Evolutionary conservation across 202 grass and related monocot genomes (phyloP).

Genomic region (Panicum virgatum): DNA sequence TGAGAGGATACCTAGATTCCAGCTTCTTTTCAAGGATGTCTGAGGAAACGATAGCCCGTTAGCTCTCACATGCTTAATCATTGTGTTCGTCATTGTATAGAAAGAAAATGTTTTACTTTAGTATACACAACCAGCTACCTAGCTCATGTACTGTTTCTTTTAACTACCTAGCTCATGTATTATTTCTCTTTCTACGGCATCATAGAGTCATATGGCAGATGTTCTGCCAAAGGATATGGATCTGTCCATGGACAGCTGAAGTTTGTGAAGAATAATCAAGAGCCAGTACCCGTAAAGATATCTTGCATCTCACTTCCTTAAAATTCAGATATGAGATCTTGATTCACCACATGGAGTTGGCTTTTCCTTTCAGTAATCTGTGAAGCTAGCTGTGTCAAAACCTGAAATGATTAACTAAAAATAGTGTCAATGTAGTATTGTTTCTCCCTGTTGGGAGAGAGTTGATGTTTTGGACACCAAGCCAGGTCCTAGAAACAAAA

Average conservation of each 20-base stretch:
- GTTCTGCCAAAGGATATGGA: not conserved
- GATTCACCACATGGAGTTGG: not conserved
- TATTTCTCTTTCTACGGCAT: not conserved
- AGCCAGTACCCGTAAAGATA: no score
- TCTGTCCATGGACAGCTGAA: not conserved
- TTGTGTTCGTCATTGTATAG: not conserved
- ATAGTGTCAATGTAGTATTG: not conserved
- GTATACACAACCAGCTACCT: not conserved
- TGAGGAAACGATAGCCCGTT: conserved; percentile 12
- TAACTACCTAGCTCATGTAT: not conserved
- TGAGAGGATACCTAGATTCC: conserved; percentile 77
- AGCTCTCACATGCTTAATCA: not conserved
- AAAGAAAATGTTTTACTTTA: not conserved
- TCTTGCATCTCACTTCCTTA: no score
- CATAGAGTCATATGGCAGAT: not conserved
- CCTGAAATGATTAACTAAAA: not conserved
- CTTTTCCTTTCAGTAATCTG: not conserved
- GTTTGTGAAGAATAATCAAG: not conserved
- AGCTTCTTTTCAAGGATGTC: conserved; percentile 87
- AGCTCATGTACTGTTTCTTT: not conserved
- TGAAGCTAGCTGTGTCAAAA: not conserved
- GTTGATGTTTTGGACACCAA: not conserved
- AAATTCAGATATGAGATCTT: not conserved
- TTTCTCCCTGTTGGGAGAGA: not conserved
- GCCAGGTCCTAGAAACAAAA: not conserved